Conservation (phyloP, 1,284 basidiomycete species). For the Papiliotrema fonsecae region DNA sequence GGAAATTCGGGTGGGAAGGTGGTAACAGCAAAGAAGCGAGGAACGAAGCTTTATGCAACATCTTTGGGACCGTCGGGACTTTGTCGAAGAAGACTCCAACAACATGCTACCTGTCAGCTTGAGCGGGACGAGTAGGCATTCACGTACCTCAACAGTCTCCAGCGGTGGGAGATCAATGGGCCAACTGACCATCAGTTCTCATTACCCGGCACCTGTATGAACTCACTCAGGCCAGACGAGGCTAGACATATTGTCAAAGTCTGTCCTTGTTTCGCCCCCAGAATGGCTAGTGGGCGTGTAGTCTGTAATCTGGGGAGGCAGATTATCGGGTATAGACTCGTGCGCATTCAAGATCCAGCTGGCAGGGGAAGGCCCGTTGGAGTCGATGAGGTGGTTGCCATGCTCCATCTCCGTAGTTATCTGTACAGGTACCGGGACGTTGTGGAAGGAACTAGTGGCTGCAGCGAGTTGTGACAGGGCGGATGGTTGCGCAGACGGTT, state of each 20-base stretch:
- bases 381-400: too few species aligned
- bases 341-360: too few species aligned
- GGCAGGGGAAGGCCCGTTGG: too few species aligned
- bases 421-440: too few species aligned
- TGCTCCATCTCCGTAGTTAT: too few species aligned
- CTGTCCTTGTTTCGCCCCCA: too few species aligned
- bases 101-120: conserved; percentile 20
- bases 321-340: too few species aligned
- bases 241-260: not conserved
- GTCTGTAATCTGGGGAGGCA: too few species aligned
- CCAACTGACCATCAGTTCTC: conserved; percentile 24
- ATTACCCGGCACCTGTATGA: not conserved
- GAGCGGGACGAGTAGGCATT: not conserved
- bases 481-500: too few species aligned
- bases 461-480: too few species aligned
- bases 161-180: conserved; percentile 32
- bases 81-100: conserved; percentile 39
- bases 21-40: conserved; percentile 26
- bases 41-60: conserved; percentile 32
- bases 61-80: conserved; percentile 30
- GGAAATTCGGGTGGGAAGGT: conserved; percentile 31
- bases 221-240: conserved; percentile 8
- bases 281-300: too few species aligned
- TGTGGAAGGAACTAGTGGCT: too few species aligned
- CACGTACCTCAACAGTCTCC: conserved; percentile 29